Percentiles rank a stretch among this genome's conserved stretches.
Evolutionary conservation across 768 basidiomycete genomes (phyloP).

Genomic region (Amanita pseudoporphyria): DNA sequence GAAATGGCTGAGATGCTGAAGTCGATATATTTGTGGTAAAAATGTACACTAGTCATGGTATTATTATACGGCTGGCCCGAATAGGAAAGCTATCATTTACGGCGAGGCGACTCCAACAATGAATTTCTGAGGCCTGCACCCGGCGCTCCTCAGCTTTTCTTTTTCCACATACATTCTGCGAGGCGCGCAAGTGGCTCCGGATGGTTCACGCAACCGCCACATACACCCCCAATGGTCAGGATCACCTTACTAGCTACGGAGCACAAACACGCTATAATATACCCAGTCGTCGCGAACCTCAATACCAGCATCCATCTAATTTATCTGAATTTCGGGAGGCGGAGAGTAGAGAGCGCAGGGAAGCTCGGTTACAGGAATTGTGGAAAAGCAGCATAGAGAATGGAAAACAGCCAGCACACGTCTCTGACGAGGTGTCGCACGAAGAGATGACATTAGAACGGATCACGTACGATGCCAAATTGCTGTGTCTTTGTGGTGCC

Average conservation of each 20-base stretch:
- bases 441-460: constrained; percentile 41
- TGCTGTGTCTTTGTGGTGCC: constrained; percentile 47
- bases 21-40: no score
- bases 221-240: background rate
- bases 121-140: background rate
- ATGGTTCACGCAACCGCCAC: constrained; percentile 3
- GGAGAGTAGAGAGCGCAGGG: constrained; percentile 57
- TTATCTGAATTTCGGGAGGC: constrained; percentile 53
- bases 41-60: background rate
- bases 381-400: constrained; percentile 35
- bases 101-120: background rate
- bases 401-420: constrained; percentile 6
- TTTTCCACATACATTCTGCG: no score
- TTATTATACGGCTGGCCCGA: background rate
- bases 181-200: background rate
- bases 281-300: constrained; percentile 41
- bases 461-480: constrained; percentile 64
- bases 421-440: constrained; percentile 31
- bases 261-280: constrained; percentile 22
- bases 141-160: background rate
- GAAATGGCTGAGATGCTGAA: constrained; percentile 4
- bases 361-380: constrained; percentile 47
- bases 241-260: background rate
- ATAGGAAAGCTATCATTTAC: background rate
- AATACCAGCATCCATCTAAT: constrained; percentile 33